Evolutionary conservation across 805 yeast genomes (phyloP).

Genomic region (Monosporozyma solicola): DNA sequence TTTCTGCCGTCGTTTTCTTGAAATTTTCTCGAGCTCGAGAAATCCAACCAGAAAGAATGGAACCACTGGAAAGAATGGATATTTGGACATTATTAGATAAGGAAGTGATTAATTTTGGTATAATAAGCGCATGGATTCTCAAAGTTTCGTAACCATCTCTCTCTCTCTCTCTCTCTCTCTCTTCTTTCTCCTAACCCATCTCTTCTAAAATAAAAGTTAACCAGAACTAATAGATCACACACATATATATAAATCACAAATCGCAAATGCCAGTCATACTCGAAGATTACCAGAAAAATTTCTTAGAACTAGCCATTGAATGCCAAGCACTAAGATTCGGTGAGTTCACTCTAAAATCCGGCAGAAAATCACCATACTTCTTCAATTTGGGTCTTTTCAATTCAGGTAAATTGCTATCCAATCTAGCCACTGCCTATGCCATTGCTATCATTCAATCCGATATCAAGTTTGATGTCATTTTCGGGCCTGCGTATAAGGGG

Average conservation of each 20-base stretch:
- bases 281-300: conserved; percentile 50
- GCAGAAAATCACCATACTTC: conserved; percentile 91
- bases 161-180: too few relatives aligned
- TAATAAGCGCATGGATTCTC: too few relatives aligned
- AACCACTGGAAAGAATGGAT: too few relatives aligned
- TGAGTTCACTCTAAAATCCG: conserved; percentile 79
- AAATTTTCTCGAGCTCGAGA: too few relatives aligned
- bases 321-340: conserved; percentile 83
- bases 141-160: too few relatives aligned
- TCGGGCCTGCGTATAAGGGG: conserved; percentile 98
- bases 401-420: conserved; percentile 69
- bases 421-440: conserved; percentile 83
- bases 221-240: neutral
- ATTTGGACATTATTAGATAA: too few relatives aligned
- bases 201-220: too few relatives aligned
- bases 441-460: conserved; percentile 74
- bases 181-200: too few relatives aligned
- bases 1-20: too few relatives aligned
- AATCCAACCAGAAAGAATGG: too few relatives aligned
- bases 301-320: conserved; percentile 74
- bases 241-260: neutral
- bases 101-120: too few relatives aligned
- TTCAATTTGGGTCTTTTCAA: conserved; percentile 88
- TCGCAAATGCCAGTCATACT: conserved; percentile 7
- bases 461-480: conserved; percentile 77